phyloP scores from a whole-genome alignment of 192 early-diverging fungal genomes.

The Coemansia sp. region DNA sequence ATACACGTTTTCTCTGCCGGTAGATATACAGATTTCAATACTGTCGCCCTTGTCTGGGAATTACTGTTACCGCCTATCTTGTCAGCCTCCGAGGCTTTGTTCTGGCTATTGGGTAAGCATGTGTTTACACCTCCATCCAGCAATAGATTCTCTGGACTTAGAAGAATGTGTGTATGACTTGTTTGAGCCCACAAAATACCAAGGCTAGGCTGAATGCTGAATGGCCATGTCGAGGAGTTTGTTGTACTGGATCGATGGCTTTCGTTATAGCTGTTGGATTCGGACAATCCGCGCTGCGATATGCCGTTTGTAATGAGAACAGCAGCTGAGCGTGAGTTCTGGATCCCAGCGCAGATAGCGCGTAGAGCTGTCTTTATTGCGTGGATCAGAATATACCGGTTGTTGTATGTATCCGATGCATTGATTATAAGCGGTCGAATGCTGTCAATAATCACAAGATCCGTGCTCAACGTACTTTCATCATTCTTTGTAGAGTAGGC shows the following conservation, averaged over 20 bases:
- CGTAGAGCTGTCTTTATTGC: constrained; percentile 36
- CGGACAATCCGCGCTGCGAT: constrained; percentile 19
- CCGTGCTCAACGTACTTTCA: not conserved
- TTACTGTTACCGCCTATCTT: not conserved
- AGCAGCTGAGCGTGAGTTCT: not conserved
- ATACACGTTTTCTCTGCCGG: constrained; percentile 4
- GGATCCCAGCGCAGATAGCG: constrained; percentile 12
- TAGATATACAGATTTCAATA: constrained; percentile 28
- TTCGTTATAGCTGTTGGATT: constrained; percentile 1
- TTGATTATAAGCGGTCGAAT: constrained; percentile 34
- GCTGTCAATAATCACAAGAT: constrained; percentile 43
- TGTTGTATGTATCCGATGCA: constrained; percentile 21
- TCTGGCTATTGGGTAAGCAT: not conserved
- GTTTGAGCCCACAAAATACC: constrained; percentile 34
- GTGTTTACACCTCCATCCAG: not conserved
- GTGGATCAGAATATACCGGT: constrained; percentile 21
- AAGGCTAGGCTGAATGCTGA: constrained; percentile 34
- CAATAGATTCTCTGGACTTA: constrained; percentile 1
- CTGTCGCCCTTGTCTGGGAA: constrained; percentile 2
- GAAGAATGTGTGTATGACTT: constrained; percentile 35
- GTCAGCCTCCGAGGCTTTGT: not conserved
- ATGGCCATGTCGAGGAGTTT: not conserved
- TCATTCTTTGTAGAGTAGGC: not conserved
- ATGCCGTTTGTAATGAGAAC: constrained; percentile 43
- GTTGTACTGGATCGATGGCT: not conserved